Evolutionary conservation across 176 grass and related monocot genomes (phyloP).

Genomic region (maize (Zea mays)): Zm-B73-REFERENCE-NAM-5.0 NC_050103.1:15292501-15293000

Average conservation of each 20-base stretch:
- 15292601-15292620: slow-evolving; percentile 14
- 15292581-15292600: neutral
- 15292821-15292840: slow-evolving; percentile 36
- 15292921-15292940: slow-evolving; percentile 31
- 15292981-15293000: slow-evolving; percentile 11
- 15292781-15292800: slow-evolving; percentile 37
- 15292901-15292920: slow-evolving; percentile 9
- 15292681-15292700: slow-evolving; percentile 30
- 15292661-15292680: slow-evolving; percentile 14
- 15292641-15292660: slow-evolving; percentile 29
- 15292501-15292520: neutral
- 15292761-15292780: slow-evolving; percentile 29
- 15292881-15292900: slow-evolving; percentile 17
- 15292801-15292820: slow-evolving; percentile 42
- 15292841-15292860: slow-evolving; percentile 11
- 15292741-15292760: slow-evolving; percentile 39
- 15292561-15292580: neutral
- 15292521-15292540: slow-evolving; percentile 30
- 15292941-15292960: slow-evolving; percentile 43
- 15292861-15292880: slow-evolving; percentile 43
- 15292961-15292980: slow-evolving; percentile 22
- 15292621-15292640: neutral
- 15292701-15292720: neutral
- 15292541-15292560: slow-evolving; percentile 5
- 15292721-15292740: slow-evolving; percentile 39